Conservation (phyloP, 2,329 filamentous ascomycete species). For the Aspergillus persii region DNA sequence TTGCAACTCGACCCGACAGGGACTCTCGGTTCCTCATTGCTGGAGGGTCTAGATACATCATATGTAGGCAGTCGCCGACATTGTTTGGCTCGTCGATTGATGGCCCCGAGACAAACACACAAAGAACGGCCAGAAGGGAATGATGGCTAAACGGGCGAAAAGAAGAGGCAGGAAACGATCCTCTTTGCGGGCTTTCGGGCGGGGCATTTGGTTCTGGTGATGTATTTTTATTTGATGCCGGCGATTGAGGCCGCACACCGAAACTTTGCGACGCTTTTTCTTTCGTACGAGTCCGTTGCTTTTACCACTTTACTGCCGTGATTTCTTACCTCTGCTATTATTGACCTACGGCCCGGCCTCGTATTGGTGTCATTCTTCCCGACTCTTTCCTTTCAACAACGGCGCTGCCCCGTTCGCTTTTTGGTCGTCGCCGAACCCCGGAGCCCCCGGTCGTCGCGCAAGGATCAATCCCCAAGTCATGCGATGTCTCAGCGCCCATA, state of each 20-base stretch:
- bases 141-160: not conserved
- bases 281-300: not conserved
- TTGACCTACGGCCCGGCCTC: not conserved
- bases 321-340: not conserved
- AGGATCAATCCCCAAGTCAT: not conserved
- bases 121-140: not conserved
- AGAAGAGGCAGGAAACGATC: not conserved
- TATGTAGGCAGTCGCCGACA: not conserved
- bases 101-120: not conserved
- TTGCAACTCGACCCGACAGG: not conserved
- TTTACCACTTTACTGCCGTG: not conserved
- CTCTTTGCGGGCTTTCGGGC: not conserved
- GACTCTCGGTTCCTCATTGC: not conserved
- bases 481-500: not conserved
- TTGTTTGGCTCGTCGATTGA: not conserved
- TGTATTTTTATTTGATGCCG: not conserved
- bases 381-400: not conserved
- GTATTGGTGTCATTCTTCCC: not conserved
- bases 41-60: not conserved
- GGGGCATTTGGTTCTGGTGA: not conserved
- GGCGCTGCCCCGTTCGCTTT: not conserved
- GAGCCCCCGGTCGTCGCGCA: not conserved
- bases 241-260: not conserved
- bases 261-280: conserved; percentile 1
- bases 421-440: not conserved